Conservation (phyloP, 768 basidiomycete species). For the Pilatotrama ljubarskyi region DNA sequence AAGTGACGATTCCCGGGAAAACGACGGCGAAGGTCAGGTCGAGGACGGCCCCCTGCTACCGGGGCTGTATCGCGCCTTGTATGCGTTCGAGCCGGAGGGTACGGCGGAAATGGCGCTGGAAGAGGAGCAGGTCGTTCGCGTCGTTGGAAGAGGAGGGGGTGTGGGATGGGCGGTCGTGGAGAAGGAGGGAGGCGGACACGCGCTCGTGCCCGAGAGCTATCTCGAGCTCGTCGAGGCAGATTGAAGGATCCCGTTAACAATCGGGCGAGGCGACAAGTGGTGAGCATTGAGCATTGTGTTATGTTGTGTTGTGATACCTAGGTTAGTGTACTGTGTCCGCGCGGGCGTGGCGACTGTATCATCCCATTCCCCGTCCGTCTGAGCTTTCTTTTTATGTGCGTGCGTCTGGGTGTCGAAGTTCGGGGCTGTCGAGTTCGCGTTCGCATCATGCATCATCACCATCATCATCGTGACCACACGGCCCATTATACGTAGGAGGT, state of each 20-base stretch:
- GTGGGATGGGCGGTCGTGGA: conserved; percentile 81
- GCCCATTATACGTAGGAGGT: conserved; percentile 1
- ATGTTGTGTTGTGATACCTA: conserved; percentile 2
- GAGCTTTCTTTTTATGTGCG: background rate
- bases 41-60: conserved; percentile 50
- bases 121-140: conserved; percentile 74
- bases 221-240: conserved; percentile 55
- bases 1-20: conserved; percentile 27
- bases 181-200: conserved; percentile 50
- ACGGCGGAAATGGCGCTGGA: conserved; percentile 79
- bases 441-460: conserved; percentile 12
- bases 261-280: background rate
- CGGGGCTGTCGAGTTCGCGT: background rate
- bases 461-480: background rate
- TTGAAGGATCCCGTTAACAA: background rate
- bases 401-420: background rate
- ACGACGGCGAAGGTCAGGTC: conserved; percentile 27
- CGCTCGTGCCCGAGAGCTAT: conserved; percentile 80
- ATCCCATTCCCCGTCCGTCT: background rate
- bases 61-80: conserved; percentile 76
- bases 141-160: conserved; percentile 74
- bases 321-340: conserved; percentile 15
- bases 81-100: conserved; percentile 77
- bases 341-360: conserved; percentile 19
- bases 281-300: background rate